Conservation (phyloP, 2,329 filamentous ascomycete genomes). For the Cordyceps sp. region DNA sequence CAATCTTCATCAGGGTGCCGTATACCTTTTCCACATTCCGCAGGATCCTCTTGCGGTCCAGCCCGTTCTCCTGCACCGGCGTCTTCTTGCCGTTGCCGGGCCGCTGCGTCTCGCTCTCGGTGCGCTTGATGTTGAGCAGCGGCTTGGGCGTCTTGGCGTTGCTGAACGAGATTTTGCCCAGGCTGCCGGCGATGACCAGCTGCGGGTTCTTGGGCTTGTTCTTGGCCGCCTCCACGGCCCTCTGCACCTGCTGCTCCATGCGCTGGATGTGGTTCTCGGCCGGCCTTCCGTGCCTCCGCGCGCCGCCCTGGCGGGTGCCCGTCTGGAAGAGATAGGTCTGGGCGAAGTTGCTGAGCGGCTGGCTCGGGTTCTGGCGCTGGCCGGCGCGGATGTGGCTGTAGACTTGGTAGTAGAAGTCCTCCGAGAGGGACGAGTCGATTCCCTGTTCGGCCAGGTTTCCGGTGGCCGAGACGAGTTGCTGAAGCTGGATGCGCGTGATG, state of each 20-base stretch:
- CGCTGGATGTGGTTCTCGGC: conserved; percentile 96
- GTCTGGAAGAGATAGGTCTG: conserved; percentile 97
- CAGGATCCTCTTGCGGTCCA: conserved; percentile 69
- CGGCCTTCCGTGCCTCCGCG: conserved; percentile 59
- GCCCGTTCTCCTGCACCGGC: conserved; percentile 23
- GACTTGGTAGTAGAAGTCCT: conserved; percentile 98
- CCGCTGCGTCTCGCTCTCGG: conserved; percentile 47
- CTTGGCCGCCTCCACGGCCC: conserved; percentile 93
- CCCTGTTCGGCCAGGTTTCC: conserved; percentile 71
- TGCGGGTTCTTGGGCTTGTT: conserved; percentile 96
- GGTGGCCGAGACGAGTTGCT: conserved; percentile 85
- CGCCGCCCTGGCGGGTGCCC: conserved; percentile 61
- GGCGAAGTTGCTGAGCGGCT: conserved; percentile 88
- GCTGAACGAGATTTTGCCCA: conserved; percentile 97
- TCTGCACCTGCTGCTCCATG: conserved; percentile 98
- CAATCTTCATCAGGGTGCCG: conserved; percentile 74
- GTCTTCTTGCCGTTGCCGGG: conserved; percentile 30
- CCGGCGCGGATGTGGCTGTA: conserved; percentile 87
- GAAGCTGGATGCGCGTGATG: conserved; percentile 91
- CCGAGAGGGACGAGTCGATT: conserved; percentile 63
- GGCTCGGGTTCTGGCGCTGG: conserved; percentile 77
- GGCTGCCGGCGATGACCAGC: conserved; percentile 83
- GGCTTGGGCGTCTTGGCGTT: conserved; percentile 96
- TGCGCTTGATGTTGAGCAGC: conserved; percentile 84
- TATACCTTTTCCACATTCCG: conserved; percentile 84